These are phyloP conservation scores for Chenopodium album DNA, from an alignment of 148 eudicot species.

Conservation along the genomic window DNA sequence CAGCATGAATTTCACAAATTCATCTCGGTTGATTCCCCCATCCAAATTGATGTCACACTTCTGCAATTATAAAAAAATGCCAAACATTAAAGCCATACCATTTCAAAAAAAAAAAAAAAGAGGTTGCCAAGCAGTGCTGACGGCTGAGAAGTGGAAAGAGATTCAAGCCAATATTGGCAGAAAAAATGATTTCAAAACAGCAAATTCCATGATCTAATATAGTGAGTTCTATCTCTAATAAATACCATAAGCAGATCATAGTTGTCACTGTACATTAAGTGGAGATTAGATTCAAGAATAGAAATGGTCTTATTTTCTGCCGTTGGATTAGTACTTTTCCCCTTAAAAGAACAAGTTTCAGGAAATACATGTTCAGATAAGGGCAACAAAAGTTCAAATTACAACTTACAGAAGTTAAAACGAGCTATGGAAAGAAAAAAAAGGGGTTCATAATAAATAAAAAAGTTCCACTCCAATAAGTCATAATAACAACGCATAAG, in stretches of 20 bases:
- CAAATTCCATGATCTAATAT: too few species aligned
- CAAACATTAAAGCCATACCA: not conserved
- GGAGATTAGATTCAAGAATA: not conserved
- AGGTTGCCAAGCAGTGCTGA: not conserved
- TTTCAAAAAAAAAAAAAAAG: not conserved
- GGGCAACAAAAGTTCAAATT: not conserved
- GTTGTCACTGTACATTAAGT: not conserved
- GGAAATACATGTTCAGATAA: not conserved
- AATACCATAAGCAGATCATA: not conserved
- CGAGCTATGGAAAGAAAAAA: too few species aligned
- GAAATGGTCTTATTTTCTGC: not conserved
- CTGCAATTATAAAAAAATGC: conserved; percentile 28
- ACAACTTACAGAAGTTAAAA: too few species aligned
- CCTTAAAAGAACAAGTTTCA: not conserved
- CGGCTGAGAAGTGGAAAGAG: not conserved
- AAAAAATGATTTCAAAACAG: not conserved
- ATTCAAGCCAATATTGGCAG: not conserved
- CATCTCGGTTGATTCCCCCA: conserved; percentile 67
- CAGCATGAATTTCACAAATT: conserved; percentile 61
- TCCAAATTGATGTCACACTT: conserved; percentile 68
- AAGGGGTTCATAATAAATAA: too few species aligned
- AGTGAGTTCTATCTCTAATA: not conserved
- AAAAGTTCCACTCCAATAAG: too few species aligned
- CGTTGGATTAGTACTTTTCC: not conserved
- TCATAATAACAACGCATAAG: too few species aligned